Conservation (phyloP, 805 yeast species). For the Nakazawaea wickerhamii region DNA sequence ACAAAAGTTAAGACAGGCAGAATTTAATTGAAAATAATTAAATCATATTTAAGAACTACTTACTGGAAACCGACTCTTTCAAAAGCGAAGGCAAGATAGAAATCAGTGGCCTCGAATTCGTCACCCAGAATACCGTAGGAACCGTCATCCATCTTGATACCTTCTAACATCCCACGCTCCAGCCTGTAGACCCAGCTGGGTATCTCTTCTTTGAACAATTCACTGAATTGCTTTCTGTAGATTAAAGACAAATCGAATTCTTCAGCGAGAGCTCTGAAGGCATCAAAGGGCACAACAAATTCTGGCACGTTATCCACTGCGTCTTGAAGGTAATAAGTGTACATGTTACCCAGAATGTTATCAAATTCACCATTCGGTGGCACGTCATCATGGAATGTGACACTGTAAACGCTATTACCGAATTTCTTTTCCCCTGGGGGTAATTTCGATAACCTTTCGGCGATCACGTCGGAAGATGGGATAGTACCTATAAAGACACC, state of each 20-base stretch:
- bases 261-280: slow-evolving; percentile 75
- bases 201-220: slow-evolving; percentile 75
- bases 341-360: slow-evolving; percentile 77
- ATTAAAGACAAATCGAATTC: slow-evolving; percentile 73
- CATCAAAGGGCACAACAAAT: slow-evolving; percentile 92
- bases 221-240: slow-evolving; percentile 71
- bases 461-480: slow-evolving; percentile 83
- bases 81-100: slow-evolving; percentile 80
- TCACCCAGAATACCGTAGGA: slow-evolving; percentile 82
- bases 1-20: no score
- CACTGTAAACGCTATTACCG: slow-evolving; percentile 83
- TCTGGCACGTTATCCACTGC: slow-evolving; percentile 97
- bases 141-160: slow-evolving; percentile 73
- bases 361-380: slow-evolving; percentile 72
- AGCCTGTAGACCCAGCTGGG: slow-evolving; percentile 57
- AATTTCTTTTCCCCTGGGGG: slow-evolving; percentile 52
- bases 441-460: slow-evolving; percentile 54
- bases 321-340: slow-evolving; percentile 77
- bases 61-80: slow-evolving; percentile 42
- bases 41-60: no score
- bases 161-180: slow-evolving; percentile 57
- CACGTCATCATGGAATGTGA: slow-evolving; percentile 72
- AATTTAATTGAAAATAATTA: neutral
- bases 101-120: slow-evolving; percentile 82
- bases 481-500: slow-evolving; percentile 92